A percentile compares a stretch with the other conserved stretches of the same genome.
Conservation (phyloP, 2,329 filamentous ascomycete species). For the Phoma sp. region DNA sequence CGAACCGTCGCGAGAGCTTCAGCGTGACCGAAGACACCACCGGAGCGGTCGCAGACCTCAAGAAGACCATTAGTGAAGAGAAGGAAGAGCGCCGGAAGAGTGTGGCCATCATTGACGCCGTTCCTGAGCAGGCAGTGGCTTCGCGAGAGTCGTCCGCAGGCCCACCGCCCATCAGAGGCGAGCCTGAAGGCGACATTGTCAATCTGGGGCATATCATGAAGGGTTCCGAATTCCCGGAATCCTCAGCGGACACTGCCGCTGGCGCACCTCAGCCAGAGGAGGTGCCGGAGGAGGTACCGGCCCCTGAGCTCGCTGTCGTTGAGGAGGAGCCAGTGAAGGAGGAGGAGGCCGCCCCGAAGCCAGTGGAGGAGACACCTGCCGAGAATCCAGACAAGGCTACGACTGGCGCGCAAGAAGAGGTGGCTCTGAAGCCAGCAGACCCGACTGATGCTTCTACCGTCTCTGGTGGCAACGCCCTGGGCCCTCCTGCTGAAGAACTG, state of each 20-base stretch:
- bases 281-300: constrained; percentile 6
- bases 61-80: constrained; percentile 50
- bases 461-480: constrained; percentile 47
- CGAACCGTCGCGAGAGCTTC: constrained; percentile 51
- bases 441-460: constrained; percentile 44
- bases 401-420: constrained; percentile 51
- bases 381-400: constrained; percentile 54
- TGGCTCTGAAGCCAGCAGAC: constrained; percentile 49
- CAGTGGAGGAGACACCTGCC: constrained; percentile 26
- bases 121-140: constrained; percentile 53
- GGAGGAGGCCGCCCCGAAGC: neutral
- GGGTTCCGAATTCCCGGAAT: constrained; percentile 44
- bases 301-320: constrained; percentile 11
- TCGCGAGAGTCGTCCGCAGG: constrained; percentile 47
- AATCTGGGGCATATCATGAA: constrained; percentile 46
- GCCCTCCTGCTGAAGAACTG: constrained; percentile 38
- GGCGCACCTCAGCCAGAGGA: constrained; percentile 10
- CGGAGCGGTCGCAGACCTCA: constrained; percentile 45
- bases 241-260: constrained; percentile 17
- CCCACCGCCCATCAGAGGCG: constrained; percentile 38
- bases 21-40: constrained; percentile 46
- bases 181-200: constrained; percentile 34
- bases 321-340: constrained; percentile 10
- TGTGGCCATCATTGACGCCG: constrained; percentile 43
- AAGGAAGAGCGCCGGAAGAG: constrained; percentile 48